Percentiles rank a stretch among this genome's conserved stretches.
Evolutionary conservation across 345 rosid species (phyloP).

Genomic region (Eucalyptus curtisii): DNA sequence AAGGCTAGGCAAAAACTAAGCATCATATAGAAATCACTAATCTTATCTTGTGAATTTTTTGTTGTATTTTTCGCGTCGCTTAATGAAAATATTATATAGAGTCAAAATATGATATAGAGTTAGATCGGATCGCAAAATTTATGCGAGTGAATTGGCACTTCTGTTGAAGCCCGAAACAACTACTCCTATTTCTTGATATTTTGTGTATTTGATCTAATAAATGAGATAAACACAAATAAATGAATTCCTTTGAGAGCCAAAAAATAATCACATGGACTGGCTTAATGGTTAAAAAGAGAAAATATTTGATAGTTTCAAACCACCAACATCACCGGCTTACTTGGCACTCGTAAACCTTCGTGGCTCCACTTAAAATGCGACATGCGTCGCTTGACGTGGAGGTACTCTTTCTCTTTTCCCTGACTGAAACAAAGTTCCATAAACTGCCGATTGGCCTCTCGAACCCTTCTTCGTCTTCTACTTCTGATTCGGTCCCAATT

Average conservation of each 20-base stretch:
- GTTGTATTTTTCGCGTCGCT: rapidly evolving
- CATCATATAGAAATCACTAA: neutral
- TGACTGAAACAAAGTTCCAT: no score
- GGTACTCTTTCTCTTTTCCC: no score
- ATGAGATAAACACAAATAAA: neutral
- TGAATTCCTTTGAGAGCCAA: neutral
- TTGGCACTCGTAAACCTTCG: no score
- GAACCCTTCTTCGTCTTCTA: no score
- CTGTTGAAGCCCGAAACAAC: neutral
- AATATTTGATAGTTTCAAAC: no score
- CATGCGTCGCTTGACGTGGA: rapidly evolving
- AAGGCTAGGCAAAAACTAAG: neutral
- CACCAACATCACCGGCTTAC: no score
- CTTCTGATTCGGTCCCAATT: no score
- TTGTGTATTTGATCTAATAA: neutral
- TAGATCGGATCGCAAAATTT: neutral
- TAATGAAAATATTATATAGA: neutral
- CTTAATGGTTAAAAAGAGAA: neutral
- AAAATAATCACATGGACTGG: neutral
- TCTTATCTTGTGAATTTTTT: neutral
- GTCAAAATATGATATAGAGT: neutral
- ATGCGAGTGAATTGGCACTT: neutral
- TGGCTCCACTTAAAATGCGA: no score
- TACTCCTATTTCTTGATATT: neutral
- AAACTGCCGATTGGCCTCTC: no score